Conservation (phyloP, 768 basidiomycete species). For the Leccinum variicolor region DNA sequence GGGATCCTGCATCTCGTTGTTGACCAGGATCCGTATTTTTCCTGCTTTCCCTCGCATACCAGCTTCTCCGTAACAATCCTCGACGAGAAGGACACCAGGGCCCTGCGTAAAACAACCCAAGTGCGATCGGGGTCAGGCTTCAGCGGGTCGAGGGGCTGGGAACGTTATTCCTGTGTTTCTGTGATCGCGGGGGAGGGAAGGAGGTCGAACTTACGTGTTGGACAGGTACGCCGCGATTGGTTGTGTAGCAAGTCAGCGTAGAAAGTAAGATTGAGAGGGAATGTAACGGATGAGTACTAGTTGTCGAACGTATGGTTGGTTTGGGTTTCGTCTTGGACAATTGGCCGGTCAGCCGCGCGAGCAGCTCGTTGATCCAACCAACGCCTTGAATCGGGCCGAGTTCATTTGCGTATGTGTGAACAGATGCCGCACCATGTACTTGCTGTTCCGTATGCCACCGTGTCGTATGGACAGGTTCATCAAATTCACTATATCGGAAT, state of each 20-base stretch:
- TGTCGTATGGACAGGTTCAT: conserved; percentile 76
- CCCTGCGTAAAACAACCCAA: conserved; percentile 53
- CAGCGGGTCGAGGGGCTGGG: conserved; percentile 15
- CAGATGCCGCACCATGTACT: conserved; percentile 68
- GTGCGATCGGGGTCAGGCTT: conserved; percentile 23
- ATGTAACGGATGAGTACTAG: conserved; percentile 58
- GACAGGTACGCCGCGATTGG: conserved; percentile 43
- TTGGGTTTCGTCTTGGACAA: conserved; percentile 66
- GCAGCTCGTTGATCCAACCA: conserved; percentile 82
- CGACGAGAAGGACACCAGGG: conserved; percentile 74
- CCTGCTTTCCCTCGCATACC: conserved; percentile 33
- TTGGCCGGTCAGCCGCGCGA: conserved; percentile 65
- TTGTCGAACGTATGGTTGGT: conserved; percentile 72
- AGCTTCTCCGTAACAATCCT: conserved; percentile 72
- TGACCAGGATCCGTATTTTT: conserved; percentile 32
- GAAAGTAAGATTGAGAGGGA: conserved; percentile 63
- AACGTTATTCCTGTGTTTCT: background rate
- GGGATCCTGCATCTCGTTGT: background rate
- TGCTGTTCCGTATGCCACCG: conserved; percentile 40
- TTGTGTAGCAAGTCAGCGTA: conserved; percentile 68
- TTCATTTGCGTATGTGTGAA: conserved; percentile 67
- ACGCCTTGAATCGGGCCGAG: conserved; percentile 76
- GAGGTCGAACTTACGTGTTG: conserved; percentile 24
- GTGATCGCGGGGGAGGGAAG: conserved; percentile 11
- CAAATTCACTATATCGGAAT: conserved; percentile 52